Base-by-base conservation (phyloP, 768 basidiomycete species). In the Symmetrospora coprosmae region DNA sequence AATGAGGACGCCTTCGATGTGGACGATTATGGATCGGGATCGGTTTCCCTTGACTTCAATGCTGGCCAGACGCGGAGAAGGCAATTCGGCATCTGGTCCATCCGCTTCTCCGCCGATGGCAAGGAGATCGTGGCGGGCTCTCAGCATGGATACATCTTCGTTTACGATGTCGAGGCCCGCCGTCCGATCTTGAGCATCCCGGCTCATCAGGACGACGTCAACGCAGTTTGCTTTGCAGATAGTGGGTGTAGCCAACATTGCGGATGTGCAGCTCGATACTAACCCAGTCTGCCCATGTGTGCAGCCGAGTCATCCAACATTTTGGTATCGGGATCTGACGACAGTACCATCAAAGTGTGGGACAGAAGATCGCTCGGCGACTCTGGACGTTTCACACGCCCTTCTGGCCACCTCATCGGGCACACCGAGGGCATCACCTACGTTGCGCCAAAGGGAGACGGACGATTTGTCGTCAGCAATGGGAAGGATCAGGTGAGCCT, bases 391-490 rank as follows among this genome's bases (percentile, higher is more conserved):
- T 43, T 33, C 27, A 46, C 41, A 46, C 87, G 85, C 67, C 89
- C 94, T 8, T 89, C 89, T 2, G 94, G 64, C 21, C 85, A 92
- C 1, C 77, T 97, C 14, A 82, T 92, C 40, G 94, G 94, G 0
- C 92, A 97, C 65, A 94, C 89, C 0, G 91, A 97, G 68, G 88
- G 92, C 39, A 85, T 96, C 60, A 90, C 92, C 4, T 87, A 87
- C 65, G 89, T 94, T 14, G 85, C 88, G 33, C 84, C 92, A 1
- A 96, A 94, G 68, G 92, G 92, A 4, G 92, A 97, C 69, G 92
- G 92, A 8, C 82, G 92, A 61, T 96, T 96, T 70, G 76, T 92
- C 45, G 83, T 97, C 43, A 90, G 87, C 17, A 97, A 97, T 68
- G 89, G 89, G 35, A 97, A 97, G 73, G 92, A 97, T 70, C 91